Base-by-base conservation (phyloP, 805 yeast genomes). In the Zygosaccharomyces gambellarensis region DNA sequence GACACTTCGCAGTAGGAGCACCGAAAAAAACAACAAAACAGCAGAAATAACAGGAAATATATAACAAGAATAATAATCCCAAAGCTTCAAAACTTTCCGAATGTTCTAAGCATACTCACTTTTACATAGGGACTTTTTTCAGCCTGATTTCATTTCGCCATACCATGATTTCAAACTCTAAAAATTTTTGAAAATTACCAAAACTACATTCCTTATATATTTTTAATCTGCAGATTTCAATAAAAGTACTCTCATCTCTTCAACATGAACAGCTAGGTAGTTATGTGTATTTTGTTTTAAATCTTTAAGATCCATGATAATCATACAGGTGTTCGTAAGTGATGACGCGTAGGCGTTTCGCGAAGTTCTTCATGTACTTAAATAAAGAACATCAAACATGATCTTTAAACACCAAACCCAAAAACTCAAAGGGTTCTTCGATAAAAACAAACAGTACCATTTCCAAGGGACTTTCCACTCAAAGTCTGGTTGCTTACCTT, bases 321-420 rank as follows among this genome's bases (percentile, higher is more conserved):
- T 25, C 9, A 25, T 8, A 17, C 28, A 25, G 6, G 28, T 4
- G 5, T 17, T 34, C 45, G 45, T 42, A 30, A n/a, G 30, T 11
- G 9, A 12, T 19, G 45, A 42, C 19, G 17, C 9, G 38, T 11
- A 30, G 36, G 45, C 45, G 36, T 42, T 42, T 42, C 45, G 45
- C 38, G 45, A 30, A 42, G 38, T 17, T 6, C 27, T 21, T 21
- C 8, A 22, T 3, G 17, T 30, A n/a, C 32, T 23, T 23, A 25
- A 42, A 30, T 30, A 42, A 42, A 23, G 30, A 42, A 42, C 45
- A 17, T 21, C 38, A 42, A 42, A 34, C 23, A 34, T 42, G 45
- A 42, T 42, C 38, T 34, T 17, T 23, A 30, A 30, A 42, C 45
- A 42, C 36, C 25, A 42, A 42, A 25, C 25, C 38, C 28, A 30